Conservation (phyloP, 345 rosid genomes). For the Populus ilicifolia region DNA sequence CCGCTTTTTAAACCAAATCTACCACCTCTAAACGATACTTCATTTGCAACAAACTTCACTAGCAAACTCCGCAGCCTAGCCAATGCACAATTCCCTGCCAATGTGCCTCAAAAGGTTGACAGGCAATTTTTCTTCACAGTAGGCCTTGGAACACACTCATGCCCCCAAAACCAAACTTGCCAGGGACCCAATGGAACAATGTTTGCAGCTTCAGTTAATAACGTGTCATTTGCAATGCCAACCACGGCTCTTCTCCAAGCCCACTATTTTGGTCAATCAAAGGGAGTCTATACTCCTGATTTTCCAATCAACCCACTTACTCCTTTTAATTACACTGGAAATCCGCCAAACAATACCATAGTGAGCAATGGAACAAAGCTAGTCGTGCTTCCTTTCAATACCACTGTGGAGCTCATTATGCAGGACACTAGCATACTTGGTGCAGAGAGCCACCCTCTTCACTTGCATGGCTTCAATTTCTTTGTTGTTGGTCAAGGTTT, state of each 20-base stretch:
- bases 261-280: slow-evolving; percentile 2
- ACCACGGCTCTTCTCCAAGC: slow-evolving; percentile 6
- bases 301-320: slow-evolving; percentile 7
- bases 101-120: no score
- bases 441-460: neutral
- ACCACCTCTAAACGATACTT: slow-evolving; percentile 3
- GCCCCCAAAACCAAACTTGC: no score
- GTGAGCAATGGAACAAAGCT: slow-evolving; percentile 12
- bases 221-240: neutral
- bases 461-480: neutral
- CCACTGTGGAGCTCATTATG: neutral
- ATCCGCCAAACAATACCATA: slow-evolving; percentile 6
- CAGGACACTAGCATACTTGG: slow-evolving; percentile 7
- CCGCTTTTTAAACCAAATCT: slow-evolving; percentile 1
- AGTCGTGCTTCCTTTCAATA: slow-evolving; percentile 4
- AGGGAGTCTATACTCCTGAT: neutral
- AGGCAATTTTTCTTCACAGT: no score
- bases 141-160: no score
- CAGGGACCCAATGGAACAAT: no score
- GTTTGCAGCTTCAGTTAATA: no score
- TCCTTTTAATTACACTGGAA: slow-evolving; percentile 2
- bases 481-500: slow-evolving; percentile 1
- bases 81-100: no score
- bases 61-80: neutral
- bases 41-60: slow-evolving; percentile 2